phyloP scores from a whole-genome alignment of 2,329 filamentous ascomycete species.

The Myriosclerotinia scirpicola region DNA sequence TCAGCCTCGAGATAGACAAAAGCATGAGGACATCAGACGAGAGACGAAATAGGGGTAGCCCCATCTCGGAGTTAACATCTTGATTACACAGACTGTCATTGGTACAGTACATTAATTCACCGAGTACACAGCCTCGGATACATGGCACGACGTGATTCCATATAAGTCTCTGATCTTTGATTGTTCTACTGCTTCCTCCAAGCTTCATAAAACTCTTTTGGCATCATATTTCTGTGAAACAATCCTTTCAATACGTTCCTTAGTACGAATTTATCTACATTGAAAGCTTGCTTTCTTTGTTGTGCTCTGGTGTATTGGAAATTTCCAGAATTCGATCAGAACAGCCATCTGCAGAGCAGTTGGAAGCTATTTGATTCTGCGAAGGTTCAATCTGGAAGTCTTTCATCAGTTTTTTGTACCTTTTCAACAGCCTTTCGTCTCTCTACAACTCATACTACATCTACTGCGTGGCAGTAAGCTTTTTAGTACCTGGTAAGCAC shows the following conservation, averaged over 20 bases:
- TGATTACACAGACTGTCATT: neutral
- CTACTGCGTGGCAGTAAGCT: too few relatives aligned
- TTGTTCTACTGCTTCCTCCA: neutral
- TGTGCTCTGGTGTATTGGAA: neutral
- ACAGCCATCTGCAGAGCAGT: too few relatives aligned
- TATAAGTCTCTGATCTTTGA: neutral
- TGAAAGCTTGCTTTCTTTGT: too few relatives aligned
- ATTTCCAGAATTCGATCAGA: neutral
- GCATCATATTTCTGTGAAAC: neutral
- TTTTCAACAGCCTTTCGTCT: too few relatives aligned
- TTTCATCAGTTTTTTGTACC: too few relatives aligned
- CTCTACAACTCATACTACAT: too few relatives aligned
- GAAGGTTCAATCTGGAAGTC: too few relatives aligned
- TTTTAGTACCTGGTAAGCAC: too few relatives aligned
- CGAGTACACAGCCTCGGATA: neutral
- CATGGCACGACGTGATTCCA: neutral
- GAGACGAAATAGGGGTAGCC: conserved; percentile 2
- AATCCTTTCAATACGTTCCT: neutral
- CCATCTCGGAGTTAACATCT: neutral
- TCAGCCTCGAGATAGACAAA: neutral
- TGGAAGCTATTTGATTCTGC: too few relatives aligned
- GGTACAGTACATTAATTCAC: neutral
- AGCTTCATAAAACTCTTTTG: neutral
- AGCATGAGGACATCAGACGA: neutral
- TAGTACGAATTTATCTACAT: neutral